Evolutionary conservation across 768 basidiomycete species (phyloP), one percentile per base, ranked within the genome.

Genomic region (Leucosporidium scottii): DNA sequence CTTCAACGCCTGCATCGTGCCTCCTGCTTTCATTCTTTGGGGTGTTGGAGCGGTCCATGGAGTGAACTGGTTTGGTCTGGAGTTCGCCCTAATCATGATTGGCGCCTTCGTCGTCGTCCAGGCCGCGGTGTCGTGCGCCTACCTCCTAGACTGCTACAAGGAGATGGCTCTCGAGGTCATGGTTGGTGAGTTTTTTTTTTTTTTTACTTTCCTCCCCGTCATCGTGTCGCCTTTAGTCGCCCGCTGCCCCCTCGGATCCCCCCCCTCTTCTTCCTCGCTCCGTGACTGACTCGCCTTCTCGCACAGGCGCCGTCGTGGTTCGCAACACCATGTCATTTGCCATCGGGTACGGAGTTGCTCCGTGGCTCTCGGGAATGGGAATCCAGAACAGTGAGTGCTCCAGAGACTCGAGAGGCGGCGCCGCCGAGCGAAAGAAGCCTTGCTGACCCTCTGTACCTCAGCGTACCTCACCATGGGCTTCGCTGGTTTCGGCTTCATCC

Each of bases 21-120:
- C 56, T 7, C 56, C 56, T 8, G 56, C 56, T 13, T 57, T 57
- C 56, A 23, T 57, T 18, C 56, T 57, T 17, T 57, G 31, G 56
- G 56, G 56, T 8, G 56, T 57, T n/a, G 49, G 49, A 18, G 49
- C 49, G 4, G 17, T 18, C 17, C 17, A 7, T 17, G 7, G 17
- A 4, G 17, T 50, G 7, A 50, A n/a, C n/a, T 50, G 6, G 7
- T 4, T 18, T 18, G 49, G 49, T 18, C 49, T 50, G 7, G 49
- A 50, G 17, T 7, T 50, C 20, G 49, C 49, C 5, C 49, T 50
- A 4, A 50, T 50, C 17, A 6, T 5, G 49, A 50, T 50, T n/a
- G 49, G 49, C 18, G 18, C 49, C 49, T 50, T 20, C 17, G 49
- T 50, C 49, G 49, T 50, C 49, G 49, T 50, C 17, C 49, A 50